Evolutionary conservation across 768 basidiomycete genomes (phyloP).

Genomic region (Mycena olivaceomarginata): DNA sequence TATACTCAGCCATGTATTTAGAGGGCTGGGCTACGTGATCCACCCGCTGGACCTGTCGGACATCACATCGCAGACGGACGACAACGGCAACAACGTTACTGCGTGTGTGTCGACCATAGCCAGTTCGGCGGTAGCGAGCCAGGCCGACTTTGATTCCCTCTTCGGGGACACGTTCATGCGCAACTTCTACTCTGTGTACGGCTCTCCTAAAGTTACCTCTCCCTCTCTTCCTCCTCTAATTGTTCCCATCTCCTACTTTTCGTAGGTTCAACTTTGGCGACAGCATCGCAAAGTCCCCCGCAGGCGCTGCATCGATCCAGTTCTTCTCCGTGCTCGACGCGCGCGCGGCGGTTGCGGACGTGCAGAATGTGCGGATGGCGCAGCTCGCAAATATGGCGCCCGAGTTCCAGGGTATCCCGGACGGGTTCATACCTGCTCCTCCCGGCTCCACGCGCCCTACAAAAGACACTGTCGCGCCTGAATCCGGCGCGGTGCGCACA

Average conservation of each 20-base stretch:
- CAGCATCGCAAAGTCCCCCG: constrained; percentile 3
- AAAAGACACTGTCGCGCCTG: no score
- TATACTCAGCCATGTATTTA: not conserved
- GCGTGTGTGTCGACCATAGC: not conserved
- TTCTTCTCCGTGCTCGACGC: constrained; percentile 16
- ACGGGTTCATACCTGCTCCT: not conserved
- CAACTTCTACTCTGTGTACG: constrained; percentile 21
- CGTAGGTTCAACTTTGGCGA: constrained; percentile 11
- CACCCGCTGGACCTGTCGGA: constrained; percentile 24
- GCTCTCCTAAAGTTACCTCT: no score
- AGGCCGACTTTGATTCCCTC: not conserved
- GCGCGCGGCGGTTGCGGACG: not conserved
- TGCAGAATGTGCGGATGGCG: constrained; percentile 10
- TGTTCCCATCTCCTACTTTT: not conserved
- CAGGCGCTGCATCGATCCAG: not conserved
- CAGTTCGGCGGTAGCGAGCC: not conserved
- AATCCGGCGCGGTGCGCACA: no score
- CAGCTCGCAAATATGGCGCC: not conserved
- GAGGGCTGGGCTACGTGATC: not conserved
- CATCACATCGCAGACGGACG: not conserved
- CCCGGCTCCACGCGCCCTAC: not conserved
- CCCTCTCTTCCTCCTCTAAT: no score
- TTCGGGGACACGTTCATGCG: constrained; percentile 20
- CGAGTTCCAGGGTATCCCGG: not conserved
- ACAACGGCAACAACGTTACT: not conserved